Evolutionary conservation across 2,329 filamentous ascomycete species (phyloP).

Genomic region (Cadophora gregata): DNA sequence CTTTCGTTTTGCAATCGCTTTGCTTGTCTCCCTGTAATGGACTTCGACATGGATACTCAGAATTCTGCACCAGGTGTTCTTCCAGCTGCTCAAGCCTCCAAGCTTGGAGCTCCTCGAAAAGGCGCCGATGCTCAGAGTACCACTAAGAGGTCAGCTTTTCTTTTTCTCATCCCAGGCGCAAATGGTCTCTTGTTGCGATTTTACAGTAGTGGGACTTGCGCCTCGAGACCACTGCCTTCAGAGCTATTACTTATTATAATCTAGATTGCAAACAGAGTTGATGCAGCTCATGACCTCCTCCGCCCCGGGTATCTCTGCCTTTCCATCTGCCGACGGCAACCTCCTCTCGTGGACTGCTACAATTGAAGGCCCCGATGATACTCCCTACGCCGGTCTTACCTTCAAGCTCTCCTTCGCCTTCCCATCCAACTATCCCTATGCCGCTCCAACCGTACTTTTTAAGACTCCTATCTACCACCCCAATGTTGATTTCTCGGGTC

Average conservation of each 20-base stretch:
- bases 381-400: slow-evolving; percentile 84
- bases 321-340: slow-evolving; percentile 89
- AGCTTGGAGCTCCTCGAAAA: slow-evolving; percentile 63
- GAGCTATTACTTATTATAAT: slow-evolving; percentile 23
- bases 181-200: not conserved
- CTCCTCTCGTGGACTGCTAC: slow-evolving; percentile 93
- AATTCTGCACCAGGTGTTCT: slow-evolving; percentile 67
- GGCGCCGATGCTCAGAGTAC: slow-evolving; percentile 74
- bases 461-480: slow-evolving; percentile 99
- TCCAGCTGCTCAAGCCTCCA: slow-evolving; percentile 59
- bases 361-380: slow-evolving; percentile 88
- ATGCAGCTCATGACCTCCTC: slow-evolving; percentile 98
- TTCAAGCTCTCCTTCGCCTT: slow-evolving; percentile 95
- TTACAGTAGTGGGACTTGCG: not conserved
- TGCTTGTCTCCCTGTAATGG: slow-evolving; percentile 42
- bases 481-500: slow-evolving; percentile 95
- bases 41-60: slow-evolving; percentile 60
- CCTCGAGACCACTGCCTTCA: not conserved
- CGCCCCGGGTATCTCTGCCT: slow-evolving; percentile 92
- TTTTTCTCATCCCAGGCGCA: not conserved
- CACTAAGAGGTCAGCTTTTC: slow-evolving; percentile 69
- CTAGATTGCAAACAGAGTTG: slow-evolving; percentile 91
- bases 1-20: slow-evolving; percentile 16
- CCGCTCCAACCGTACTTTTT: slow-evolving; percentile 90
- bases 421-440: slow-evolving; percentile 91